phyloP scores from a whole-genome alignment of 805 yeast species.

The Kodamaea neixiangensis region DNA sequence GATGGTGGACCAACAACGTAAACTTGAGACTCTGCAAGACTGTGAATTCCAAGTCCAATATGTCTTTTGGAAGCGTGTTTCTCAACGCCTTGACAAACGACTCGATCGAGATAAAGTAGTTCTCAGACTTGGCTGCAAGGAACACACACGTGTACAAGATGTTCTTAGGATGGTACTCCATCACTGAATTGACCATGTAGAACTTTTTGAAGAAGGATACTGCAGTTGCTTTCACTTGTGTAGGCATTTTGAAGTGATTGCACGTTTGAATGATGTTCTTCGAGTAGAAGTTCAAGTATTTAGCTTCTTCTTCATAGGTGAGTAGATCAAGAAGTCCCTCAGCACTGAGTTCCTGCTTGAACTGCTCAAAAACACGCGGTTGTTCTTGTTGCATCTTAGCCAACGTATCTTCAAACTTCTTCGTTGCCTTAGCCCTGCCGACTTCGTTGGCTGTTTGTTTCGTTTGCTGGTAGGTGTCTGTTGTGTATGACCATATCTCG shows the following conservation, averaged over 20 bases:
- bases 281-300: slow-evolving; percentile 69
- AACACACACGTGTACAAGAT: slow-evolving; percentile 74
- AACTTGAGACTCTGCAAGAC: slow-evolving; percentile 74
- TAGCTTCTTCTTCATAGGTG: slow-evolving; percentile 67
- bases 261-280: slow-evolving; percentile 72
- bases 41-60: slow-evolving; percentile 77
- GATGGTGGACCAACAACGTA: slow-evolving; percentile 84
- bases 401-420: slow-evolving; percentile 29
- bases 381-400: slow-evolving; percentile 19
- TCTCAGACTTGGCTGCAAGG: slow-evolving; percentile 90
- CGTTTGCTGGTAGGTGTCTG: slow-evolving; percentile 51
- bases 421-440: slow-evolving; percentile 46
- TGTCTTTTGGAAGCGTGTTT: slow-evolving; percentile 63
- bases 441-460: slow-evolving; percentile 53
- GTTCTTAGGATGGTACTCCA: slow-evolving; percentile 86
- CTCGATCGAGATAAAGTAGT: slow-evolving; percentile 82
- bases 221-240: slow-evolving; percentile 88
- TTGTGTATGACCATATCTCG: slow-evolving; percentile 80
- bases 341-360: slow-evolving; percentile 30
- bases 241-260: slow-evolving; percentile 74
- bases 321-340: slow-evolving; percentile 46
- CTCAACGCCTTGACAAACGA: slow-evolving; percentile 72
- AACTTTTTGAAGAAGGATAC: slow-evolving; percentile 79
- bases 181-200: slow-evolving; percentile 74
- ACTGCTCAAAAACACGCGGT: slow-evolving; percentile 31